Evolutionary conservation across 2,329 filamentous ascomycete genomes (phyloP), one percentile per base, ranked within the genome.

Genomic region (Scedosporium apiospermum): DNA sequence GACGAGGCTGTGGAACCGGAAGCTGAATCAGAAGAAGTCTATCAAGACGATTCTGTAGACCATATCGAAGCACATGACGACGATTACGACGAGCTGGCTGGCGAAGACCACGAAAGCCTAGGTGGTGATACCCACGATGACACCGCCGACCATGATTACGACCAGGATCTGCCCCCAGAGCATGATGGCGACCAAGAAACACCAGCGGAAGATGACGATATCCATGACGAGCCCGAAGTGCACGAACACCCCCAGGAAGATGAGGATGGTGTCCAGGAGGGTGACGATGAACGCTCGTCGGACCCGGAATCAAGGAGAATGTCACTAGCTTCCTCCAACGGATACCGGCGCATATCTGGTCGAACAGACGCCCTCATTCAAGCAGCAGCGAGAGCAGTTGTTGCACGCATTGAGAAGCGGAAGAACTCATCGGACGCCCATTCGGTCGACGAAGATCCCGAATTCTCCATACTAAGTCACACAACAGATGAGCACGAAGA

Each of bases 311-410:
- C 57, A 5, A 59, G 57, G 26, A 59, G 57, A 26, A 16, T 42
- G 21, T 59, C 38, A 2, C 6, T 38, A 42, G 14, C 7, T 18
- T 55, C 60, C 12, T 62, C 60, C 10, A 21, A 27, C 9, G 55
- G 51, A 18, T 27, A 70, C 18, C 70, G 77, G 27, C 75, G 76
- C n/a, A 70, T 73, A 1, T 80, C 78, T 1, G 68, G 72, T 9
- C 73, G 76, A 4, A 81, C 82, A 2, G 79, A 84, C 66, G 80
- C 78, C 6, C 72, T 82, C 42, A 83, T 84, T 64, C 79, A 82
- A 38, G 78, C 77, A 26, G 81, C 81, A 0, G 81, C 81, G 1
- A 74, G 77, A 60, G 79, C 79, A 23, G 80, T 83, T 14, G 75
- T 83, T 9, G 77, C 76, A 2, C 77, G 76, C 49, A 76, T 82